Base-by-base conservation (phyloP, 2,329 filamentous ascomycete genomes). In the Cercospora sp. region DNA sequence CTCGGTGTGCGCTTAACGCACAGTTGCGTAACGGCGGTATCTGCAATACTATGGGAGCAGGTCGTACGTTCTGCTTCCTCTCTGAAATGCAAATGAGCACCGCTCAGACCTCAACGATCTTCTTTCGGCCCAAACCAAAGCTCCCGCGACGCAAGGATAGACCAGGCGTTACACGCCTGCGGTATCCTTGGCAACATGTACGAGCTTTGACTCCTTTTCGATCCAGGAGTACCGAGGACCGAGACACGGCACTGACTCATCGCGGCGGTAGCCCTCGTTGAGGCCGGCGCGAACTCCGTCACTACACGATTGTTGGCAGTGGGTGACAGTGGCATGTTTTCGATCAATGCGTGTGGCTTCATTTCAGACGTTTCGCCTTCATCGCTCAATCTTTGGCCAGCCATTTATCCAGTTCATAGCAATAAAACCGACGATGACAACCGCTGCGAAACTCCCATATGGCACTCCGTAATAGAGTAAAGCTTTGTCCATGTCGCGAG, bases 331-430 rank as follows among this genome's bases (percentile, higher is more conserved):
- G 45, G 20, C 23, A 53, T 16, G 53, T n/a, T 9, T 12, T 58
- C 26, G 23, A n/a, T 30, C 53, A 58, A 28, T 9, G 53, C 53
- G 8, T 28, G 28, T n/a, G 53, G 26, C 30, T 31, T 58, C 20
- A 13, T 58, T 16, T 5, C 18, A 58, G 26, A 58, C 23, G 13
- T 16, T 2, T 58, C 16, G 20, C 48, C 26, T n/a, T 83, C 80
- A 83, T 70, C 81, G 77, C 65, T 83, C 82, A 16, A 79, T 76
- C 68, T 82, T 82, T 36, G 81, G 80, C 75, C 82, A 83, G 57
- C 80, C 78, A 68, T 77, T 78, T 45, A 77, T 72, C 72, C 72
- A 78, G 53, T 64, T 72, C 76, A 78, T 77, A 26, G 75, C 69
- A 62, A 76, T 65, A 51, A 73, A 71, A 26, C 76, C 76, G 58